A percentile compares a stretch with the other conserved stretches of the same genome.
These are phyloP conservation scores for Aspergillus phoenicis DNA, from an alignment of 2,329 filamentous ascomycete species.

Conservation along the genomic window DNA sequence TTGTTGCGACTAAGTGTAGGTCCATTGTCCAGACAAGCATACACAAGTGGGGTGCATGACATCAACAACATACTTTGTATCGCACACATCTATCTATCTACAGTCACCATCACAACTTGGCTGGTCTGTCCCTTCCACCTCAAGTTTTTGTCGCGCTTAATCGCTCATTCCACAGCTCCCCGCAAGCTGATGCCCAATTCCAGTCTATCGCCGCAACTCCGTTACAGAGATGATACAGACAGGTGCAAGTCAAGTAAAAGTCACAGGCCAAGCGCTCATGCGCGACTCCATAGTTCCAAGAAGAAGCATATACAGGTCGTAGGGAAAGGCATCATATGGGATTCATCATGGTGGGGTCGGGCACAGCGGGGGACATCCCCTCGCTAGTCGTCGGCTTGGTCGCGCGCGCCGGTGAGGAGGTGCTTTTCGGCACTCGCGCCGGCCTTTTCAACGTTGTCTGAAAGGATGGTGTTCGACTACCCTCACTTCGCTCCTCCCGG, in stretches of 20 bases:
- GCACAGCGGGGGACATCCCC: conserved; percentile 28
- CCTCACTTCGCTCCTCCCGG: conserved; percentile 33
- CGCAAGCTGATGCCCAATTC: background rate
- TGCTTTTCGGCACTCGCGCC: conserved; percentile 10
- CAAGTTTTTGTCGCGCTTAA: background rate
- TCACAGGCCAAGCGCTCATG: background rate
- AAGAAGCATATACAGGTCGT: conserved; percentile 9
- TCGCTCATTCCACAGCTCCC: background rate
- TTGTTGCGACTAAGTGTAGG: background rate
- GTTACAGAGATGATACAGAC: background rate
- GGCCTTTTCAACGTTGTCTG: conserved; percentile 14
- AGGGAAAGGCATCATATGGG: conserved; percentile 31
- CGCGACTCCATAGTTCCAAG: background rate
- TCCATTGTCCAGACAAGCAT: background rate
- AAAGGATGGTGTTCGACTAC: conserved; percentile 31
- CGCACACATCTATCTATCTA: background rate
- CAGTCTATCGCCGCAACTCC: background rate
- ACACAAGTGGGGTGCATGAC: background rate
- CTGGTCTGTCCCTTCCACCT: background rate
- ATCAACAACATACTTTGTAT: background rate
- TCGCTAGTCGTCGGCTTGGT: conserved; percentile 12
- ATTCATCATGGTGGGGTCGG: conserved; percentile 38
- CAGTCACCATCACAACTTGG: background rate
- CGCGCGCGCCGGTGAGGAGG: conserved; percentile 7
- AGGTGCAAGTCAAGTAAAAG: background rate